Conservation (phyloP, 805 yeast species). For the Spathaspora sp. region DNA sequence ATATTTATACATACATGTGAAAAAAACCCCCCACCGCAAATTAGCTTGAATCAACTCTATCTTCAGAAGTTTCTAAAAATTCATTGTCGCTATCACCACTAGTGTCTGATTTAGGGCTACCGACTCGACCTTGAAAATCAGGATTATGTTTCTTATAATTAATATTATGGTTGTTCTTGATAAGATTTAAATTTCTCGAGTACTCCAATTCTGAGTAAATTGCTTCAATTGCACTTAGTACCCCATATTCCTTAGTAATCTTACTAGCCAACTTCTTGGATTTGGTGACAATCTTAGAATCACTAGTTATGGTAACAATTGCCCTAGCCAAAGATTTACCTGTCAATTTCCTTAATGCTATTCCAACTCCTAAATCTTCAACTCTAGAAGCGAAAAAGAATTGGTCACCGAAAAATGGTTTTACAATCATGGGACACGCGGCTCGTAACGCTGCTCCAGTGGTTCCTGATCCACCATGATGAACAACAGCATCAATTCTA, state of each 20-base stretch:
- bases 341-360: constrained; percentile 66
- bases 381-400: constrained; percentile 85
- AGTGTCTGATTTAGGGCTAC: constrained; percentile 14
- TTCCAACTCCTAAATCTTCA: constrained; percentile 85
- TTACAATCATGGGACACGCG: constrained; percentile 85
- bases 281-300: constrained; percentile 61
- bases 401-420: constrained; percentile 96
- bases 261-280: constrained; percentile 61
- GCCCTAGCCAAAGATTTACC: constrained; percentile 63
- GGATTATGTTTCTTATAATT: constrained; percentile 13
- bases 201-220: constrained; percentile 82
- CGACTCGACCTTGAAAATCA: constrained; percentile 9
- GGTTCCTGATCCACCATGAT: constrained; percentile 96
- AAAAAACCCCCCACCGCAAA: no score
- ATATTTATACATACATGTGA: no score
- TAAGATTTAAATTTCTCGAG: constrained; percentile 53
- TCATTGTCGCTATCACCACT: constrained; percentile 6
- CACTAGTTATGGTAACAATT: constrained; percentile 61
- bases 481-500: constrained; percentile 88
- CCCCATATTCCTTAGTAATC: constrained; percentile 78
- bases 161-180: constrained; percentile 18
- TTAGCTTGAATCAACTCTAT: background rate
- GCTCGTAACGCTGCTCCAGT: constrained; percentile 88
- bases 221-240: constrained; percentile 64
- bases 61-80: background rate